Conservation (phyloP, 1,284 basidiomycete genomes). For the Rugosomyces carneus region DNA sequence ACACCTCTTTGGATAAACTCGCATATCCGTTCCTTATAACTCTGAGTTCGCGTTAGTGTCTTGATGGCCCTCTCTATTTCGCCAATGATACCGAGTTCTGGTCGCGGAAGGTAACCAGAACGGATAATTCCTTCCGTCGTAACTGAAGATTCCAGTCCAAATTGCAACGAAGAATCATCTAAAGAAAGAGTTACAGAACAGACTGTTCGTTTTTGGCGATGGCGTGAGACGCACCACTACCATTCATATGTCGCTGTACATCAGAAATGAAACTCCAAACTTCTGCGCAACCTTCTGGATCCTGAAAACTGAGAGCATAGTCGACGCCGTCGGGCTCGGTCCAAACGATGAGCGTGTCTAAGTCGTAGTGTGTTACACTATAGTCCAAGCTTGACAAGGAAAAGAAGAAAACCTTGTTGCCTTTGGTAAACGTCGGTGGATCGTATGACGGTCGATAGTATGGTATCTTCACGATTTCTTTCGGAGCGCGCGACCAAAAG, state of each 20-base stretch:
- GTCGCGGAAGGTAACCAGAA: slow-evolving; percentile 64
- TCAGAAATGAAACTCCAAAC: slow-evolving; percentile 97
- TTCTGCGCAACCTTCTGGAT: slow-evolving; percentile 92
- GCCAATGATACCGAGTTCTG: slow-evolving; percentile 63
- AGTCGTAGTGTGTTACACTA: background rate
- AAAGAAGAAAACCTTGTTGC: slow-evolving; percentile 71
- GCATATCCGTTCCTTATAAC: slow-evolving; percentile 73
- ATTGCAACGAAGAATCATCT: slow-evolving; percentile 55
- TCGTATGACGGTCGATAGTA: slow-evolving; percentile 70
- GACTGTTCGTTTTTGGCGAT: slow-evolving; percentile 11
- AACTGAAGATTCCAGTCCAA: slow-evolving; percentile 52
- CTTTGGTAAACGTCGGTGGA: slow-evolving; percentile 85
- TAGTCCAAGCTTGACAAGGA: slow-evolving; percentile 7
- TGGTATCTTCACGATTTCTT: slow-evolving; percentile 60
- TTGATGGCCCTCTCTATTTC: slow-evolving; percentile 78
- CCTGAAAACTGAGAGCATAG: slow-evolving; percentile 96
- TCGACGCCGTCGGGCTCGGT: slow-evolving; percentile 93
- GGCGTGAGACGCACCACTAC: slow-evolving; percentile 41
- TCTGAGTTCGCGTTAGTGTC: slow-evolving; percentile 54
- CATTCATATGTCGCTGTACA: slow-evolving; percentile 82
- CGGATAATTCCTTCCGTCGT: slow-evolving; percentile 60
- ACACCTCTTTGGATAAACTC: slow-evolving; percentile 78
- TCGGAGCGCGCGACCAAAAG: slow-evolving; percentile 83
- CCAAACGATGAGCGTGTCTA: slow-evolving; percentile 98
- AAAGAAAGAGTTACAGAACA: slow-evolving; percentile 13